Percentiles rank a stretch among this genome's conserved stretches.
These are phyloP conservation scores for Arabidopsis thaliana DNA, from an alignment of 345 rosid genomes.

Conservation along the genomic window TAIR10.1 NC_003071.7:19027001-19027500, in stretches of 20 bases:
- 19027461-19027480: conserved; percentile 35
- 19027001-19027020: not conserved
- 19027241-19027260: conserved; percentile 24
- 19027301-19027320: conserved; percentile 29
- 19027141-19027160: conserved; percentile 28
- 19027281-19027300: conserved; percentile 44
- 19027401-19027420: conserved; percentile 34
- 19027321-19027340: conserved; percentile 33
- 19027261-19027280: conserved; percentile 20
- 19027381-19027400: conserved; percentile 7
- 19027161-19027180: conserved; percentile 1
- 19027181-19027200: conserved; percentile 43
- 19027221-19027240: conserved; percentile 15
- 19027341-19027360: conserved; percentile 5
- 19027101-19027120: conserved; percentile 19
- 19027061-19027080: conserved; percentile 7
- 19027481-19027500: conserved; percentile 45
- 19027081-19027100: conserved; percentile 12
- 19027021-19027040: conserved; percentile 6
- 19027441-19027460: conserved; percentile 16
- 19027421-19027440: conserved; percentile 1
- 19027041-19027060: conserved; percentile 18
- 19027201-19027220: conserved; percentile 27
- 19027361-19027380: conserved; percentile 29
- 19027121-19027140: conserved; percentile 1